These are phyloP conservation scores for Xylaria multiplex DNA, from an alignment of 2,329 filamentous ascomycete species.

Conservation along the genomic window DNA sequence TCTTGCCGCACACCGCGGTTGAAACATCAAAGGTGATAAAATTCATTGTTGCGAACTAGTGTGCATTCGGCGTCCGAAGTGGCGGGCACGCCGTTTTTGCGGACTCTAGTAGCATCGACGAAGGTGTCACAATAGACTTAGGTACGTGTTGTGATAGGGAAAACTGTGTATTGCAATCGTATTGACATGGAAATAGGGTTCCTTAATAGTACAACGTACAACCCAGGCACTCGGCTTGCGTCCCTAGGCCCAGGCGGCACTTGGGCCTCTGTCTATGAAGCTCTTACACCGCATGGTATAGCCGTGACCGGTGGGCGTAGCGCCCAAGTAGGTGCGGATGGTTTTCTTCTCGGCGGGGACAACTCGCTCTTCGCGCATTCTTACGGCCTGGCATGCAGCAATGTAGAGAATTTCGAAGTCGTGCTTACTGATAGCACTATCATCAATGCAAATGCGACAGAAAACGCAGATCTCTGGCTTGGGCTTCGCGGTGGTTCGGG, in stretches of 20 bases:
- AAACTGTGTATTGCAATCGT: too few relatives aligned
- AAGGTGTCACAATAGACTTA: neutral
- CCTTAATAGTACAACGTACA: conserved; percentile 7
- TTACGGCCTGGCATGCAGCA: too few relatives aligned
- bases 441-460: too few relatives aligned
- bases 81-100: neutral
- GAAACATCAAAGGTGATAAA: neutral
- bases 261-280: neutral
- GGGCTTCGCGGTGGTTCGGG: too few relatives aligned
- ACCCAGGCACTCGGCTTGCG: neutral
- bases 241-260: too few relatives aligned
- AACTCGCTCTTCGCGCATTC: neutral
- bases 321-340: conserved; percentile 5
- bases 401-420: too few relatives aligned
- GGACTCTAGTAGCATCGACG: neutral
- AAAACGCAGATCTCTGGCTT: too few relatives aligned
- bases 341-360: neutral
- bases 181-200: neutral
- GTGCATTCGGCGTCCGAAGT: neutral
- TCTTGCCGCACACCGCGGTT: too few relatives aligned
- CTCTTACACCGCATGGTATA: neutral
- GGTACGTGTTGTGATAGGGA: neutral
- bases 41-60: neutral
- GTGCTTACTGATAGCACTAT: too few relatives aligned
- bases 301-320: neutral